Percentiles rank a stretch among this genome's conserved stretches.
These are phyloP conservation scores for Cryptosporidium tyzzeri DNA, from an alignment of 169 alveolate species.

Conservation along the genomic window DNA sequence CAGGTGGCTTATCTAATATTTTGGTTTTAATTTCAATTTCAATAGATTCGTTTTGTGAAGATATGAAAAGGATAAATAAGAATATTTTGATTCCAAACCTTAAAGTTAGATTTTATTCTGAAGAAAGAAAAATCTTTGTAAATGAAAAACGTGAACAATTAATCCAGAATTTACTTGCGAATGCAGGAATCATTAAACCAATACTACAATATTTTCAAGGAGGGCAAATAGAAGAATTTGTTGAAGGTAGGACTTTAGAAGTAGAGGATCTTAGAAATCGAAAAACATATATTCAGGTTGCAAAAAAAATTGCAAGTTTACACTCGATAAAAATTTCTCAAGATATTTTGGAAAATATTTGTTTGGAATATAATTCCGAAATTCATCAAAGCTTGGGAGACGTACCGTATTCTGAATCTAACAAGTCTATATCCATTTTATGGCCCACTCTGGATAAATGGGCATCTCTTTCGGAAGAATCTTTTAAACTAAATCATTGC, in stretches of 20 bases:
- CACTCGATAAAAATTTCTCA: slow-evolving; percentile 41
- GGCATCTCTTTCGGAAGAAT: slow-evolving; percentile 24
- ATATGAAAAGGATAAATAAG: slow-evolving; percentile 10
- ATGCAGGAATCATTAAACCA: slow-evolving; percentile 41
- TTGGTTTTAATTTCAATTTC: slow-evolving; percentile 15
- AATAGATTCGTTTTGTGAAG: slow-evolving; percentile 47
- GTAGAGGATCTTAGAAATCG: slow-evolving; percentile 62
- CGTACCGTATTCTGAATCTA: background rate
- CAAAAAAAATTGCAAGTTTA: slow-evolving; percentile 43
- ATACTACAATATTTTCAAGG: slow-evolving; percentile 42
- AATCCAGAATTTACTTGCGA: slow-evolving; percentile 43
- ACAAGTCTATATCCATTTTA: slow-evolving; percentile 15
- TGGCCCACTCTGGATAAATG: slow-evolving; percentile 60
- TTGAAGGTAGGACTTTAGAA: slow-evolving; percentile 45
- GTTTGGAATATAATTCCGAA: background rate
- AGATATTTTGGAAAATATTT: slow-evolving; percentile 7
- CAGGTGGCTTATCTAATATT: slow-evolving; percentile 67
- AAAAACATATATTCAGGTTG: slow-evolving; percentile 12
- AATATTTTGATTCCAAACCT: background rate
- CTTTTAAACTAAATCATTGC: background rate
- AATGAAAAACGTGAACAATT: slow-evolving; percentile 54
- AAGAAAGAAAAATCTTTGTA: slow-evolving; percentile 50
- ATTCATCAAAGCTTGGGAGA: background rate
- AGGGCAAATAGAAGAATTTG: slow-evolving; percentile 68
- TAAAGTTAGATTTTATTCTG: slow-evolving; percentile 38